phyloP scores from a whole-genome alignment of 495 filamentous ascomycete species.

The Cryomyces minteri region DNA sequence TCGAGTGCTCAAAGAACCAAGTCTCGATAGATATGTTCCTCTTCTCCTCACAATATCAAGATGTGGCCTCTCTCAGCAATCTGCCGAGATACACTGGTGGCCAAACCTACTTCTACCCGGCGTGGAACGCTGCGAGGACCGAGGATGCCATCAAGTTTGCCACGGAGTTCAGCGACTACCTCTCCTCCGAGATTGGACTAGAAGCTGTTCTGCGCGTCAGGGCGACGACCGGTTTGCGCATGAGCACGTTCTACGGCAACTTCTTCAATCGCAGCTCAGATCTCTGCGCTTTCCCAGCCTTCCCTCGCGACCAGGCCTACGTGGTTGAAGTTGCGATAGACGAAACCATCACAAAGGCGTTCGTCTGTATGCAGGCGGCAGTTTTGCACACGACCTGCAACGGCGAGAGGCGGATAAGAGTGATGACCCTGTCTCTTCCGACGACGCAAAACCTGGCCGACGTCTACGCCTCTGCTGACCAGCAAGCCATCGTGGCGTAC shows the following conservation, averaged over 20 bases:
- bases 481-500: slow-evolving; percentile 78
- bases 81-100: slow-evolving; percentile 91
- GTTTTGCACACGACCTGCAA: slow-evolving; percentile 97
- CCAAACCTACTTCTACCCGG: slow-evolving; percentile 96
- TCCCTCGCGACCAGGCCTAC: slow-evolving; percentile 91
- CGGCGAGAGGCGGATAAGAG: slow-evolving; percentile 83
- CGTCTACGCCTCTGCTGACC: slow-evolving; percentile 87
- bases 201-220: slow-evolving; percentile 92
- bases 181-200: slow-evolving; percentile 87
- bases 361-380: slow-evolving; percentile 89
- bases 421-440: slow-evolving; percentile 82
- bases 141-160: slow-evolving; percentile 98
- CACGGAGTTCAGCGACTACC: slow-evolving; percentile 84
- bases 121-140: slow-evolving; percentile 81
- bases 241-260: slow-evolving; percentile 97
- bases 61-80: slow-evolving; percentile 89
- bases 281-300: slow-evolving; percentile 92
- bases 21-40: slow-evolving; percentile 99
- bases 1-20: slow-evolving; percentile 96
- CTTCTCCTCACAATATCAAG: slow-evolving; percentile 92
- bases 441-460: slow-evolving; percentile 82
- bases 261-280: slow-evolving; percentile 98
- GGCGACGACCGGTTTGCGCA: slow-evolving; percentile 84
- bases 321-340: slow-evolving; percentile 99
- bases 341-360: slow-evolving; percentile 80